phyloP scores from a whole-genome alignment of 225 moss, liverwort and hornwort species.

The Physcomitrellopsis africana region DNA sequence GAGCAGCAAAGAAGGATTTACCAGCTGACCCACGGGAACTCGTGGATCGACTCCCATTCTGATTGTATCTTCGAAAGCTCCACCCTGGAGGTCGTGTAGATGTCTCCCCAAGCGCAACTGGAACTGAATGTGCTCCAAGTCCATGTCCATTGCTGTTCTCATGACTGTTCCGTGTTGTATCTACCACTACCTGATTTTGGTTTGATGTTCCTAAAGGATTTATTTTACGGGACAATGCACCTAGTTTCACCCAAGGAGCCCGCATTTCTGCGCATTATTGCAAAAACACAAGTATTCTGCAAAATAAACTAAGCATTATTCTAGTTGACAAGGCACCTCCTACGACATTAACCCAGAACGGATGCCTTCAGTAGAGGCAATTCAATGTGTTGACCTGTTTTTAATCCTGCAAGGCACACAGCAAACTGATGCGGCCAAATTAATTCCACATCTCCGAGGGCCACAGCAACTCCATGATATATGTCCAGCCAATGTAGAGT shows the following conservation, averaged over 20 bases:
- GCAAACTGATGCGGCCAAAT: too few species aligned
- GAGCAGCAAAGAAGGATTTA: slow-evolving; percentile 4
- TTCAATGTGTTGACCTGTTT: too few species aligned
- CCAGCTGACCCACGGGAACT: slow-evolving; percentile 34
- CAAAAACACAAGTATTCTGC: slow-evolving; percentile 16
- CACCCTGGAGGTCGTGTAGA: slow-evolving; percentile 53
- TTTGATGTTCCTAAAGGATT: slow-evolving; percentile 68
- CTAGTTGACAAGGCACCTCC: too few species aligned
- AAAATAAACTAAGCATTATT: slow-evolving; percentile 12
- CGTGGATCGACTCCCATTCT: slow-evolving; percentile 29
- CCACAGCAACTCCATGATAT: too few species aligned
- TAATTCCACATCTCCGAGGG: too few species aligned
- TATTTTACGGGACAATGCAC: slow-evolving; percentile 76
- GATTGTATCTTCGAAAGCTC: slow-evolving; percentile 37
- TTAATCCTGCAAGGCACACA: too few species aligned
- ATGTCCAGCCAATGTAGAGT: too few species aligned
- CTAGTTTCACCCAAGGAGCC: slow-evolving; percentile 75
- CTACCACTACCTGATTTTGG: slow-evolving; percentile 58
- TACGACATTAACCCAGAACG: too few species aligned
- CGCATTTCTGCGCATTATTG: slow-evolving; percentile 58
- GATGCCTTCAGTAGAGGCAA: too few species aligned
- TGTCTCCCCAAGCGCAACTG: slow-evolving; percentile 30
- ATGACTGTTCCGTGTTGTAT: slow-evolving; percentile 31
- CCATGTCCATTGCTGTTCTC: slow-evolving; percentile 36
- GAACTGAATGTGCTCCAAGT: slow-evolving; percentile 37